Base-by-base conservation (phyloP, 2,329 filamentous ascomycete species). In the Westerdykella ornata region DNA sequence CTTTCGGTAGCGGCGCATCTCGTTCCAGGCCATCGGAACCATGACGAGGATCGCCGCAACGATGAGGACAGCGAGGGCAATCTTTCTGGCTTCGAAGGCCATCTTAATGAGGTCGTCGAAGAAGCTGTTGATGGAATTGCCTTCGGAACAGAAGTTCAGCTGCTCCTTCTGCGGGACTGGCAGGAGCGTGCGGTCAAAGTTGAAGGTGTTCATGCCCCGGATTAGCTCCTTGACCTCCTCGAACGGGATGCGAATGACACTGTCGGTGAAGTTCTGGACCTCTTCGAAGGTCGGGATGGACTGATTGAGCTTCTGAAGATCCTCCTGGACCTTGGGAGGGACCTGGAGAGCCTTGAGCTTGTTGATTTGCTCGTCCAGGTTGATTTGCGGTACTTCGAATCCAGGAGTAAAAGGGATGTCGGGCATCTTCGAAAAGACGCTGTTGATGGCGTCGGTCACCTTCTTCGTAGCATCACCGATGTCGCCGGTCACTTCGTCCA, bases 141-240 rank as follows among this genome's bases (percentile, higher is more conserved):
- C 88, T 60, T 88, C 80, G 32, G 87, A 87, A 71, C 92, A 98
- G 70, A 98, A 97, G 1, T 77, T 82, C 39, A 98, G 73, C 29
- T 80, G 71, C 65, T 94, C 77, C 70, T 94, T 95, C 53, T 82
- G 71, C 1, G 92, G 88, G 2, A 95, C 76, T 0, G 89, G 88
- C 54, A 98, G 90, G 8, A 84, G 67, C 11, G 78, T 77, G 13
- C 81, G 75, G 60, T 96, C 80, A 61, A 97, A 94, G 22, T 73
- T 75, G 72, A 88, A 97, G 47, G 72, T 76, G 37, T 80, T 77
- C 56, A 92, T 77, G 26, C 76, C 81, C 50, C 88, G 84, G 56
- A 98, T 76, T 35, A 84, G 71, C 47, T 75, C 71, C 65, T 85
- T 86, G 56, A 96, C 79, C 46, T 87, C 71, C 54, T 90, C 76